Conservation (phyloP, 805 yeast species). For the Naumovozyma castellii region DNA sequence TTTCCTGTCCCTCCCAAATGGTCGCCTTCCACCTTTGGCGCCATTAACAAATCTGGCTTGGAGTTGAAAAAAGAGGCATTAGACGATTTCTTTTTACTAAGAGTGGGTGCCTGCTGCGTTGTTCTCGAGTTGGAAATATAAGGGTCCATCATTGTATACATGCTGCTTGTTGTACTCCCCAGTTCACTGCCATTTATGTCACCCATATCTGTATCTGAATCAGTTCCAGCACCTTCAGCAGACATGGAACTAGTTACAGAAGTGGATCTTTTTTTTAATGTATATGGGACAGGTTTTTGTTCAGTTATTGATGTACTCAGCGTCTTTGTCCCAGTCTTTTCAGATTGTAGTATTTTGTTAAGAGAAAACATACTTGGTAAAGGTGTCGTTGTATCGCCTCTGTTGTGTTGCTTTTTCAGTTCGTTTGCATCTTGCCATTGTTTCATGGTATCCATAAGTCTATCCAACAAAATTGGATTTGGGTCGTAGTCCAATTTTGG, state of each 20-base stretch:
- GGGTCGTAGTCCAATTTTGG: constrained; percentile 5
- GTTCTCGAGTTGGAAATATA: neutral
- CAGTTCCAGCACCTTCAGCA: constrained; percentile 16
- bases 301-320: neutral
- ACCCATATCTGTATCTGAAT: constrained; percentile 21
- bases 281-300: neutral
- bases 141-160: constrained; percentile 13
- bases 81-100: neutral
- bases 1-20: neutral
- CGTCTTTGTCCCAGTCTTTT: constrained; percentile 1
- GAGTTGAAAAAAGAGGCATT: neutral
- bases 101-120: neutral
- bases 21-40: neutral
- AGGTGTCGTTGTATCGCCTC: neutral
- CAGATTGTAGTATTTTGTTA: neutral
- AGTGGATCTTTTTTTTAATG: constrained; percentile 5
- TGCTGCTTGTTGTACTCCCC: constrained; percentile 26
- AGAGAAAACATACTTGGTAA: neutral
- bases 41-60: neutral
- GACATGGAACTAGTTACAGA: constrained; percentile 14
- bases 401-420: constrained; percentile 1
- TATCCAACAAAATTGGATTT: constrained; percentile 9
- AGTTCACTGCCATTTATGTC: constrained; percentile 10
- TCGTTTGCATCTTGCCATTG: constrained; percentile 12
- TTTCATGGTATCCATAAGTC: constrained; percentile 19